Evolutionary conservation across 2,329 filamentous ascomycete genomes (phyloP).

Genomic region (Paecilomyces sp.): DNA sequence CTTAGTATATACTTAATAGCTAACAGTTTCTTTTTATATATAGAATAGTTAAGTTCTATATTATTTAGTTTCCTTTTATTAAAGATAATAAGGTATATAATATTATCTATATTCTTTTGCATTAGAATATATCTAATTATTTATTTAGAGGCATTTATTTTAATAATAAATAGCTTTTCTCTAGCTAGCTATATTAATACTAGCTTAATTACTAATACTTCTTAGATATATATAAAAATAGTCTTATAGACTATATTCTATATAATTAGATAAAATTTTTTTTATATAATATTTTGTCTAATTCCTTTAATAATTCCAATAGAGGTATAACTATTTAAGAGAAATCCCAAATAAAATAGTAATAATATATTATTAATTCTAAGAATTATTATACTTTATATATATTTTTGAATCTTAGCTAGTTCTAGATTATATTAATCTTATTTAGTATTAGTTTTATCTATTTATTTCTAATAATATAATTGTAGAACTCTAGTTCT

Average conservation of each 20-base stretch:
- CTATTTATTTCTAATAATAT: background rate
- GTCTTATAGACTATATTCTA: background rate
- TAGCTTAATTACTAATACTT: background rate
- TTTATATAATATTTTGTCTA: background rate
- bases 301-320: too few species aligned
- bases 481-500: background rate
- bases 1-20: background rate
- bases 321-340: background rate
- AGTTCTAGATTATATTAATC: background rate
- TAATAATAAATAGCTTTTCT: background rate
- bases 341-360: background rate
- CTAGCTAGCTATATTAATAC: background rate
- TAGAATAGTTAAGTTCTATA: background rate
- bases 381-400: background rate
- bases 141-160: background rate
- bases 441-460: background rate
- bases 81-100: background rate
- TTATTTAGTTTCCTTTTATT: background rate
- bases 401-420: background rate
- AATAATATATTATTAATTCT: background rate
- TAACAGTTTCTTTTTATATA: too few species aligned
- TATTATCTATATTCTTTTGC: background rate
- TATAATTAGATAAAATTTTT: background rate
- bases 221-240: background rate
- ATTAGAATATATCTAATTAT: background rate